A percentile compares a stretch with the other conserved stretches of the same genome.
These are phyloP conservation scores for Abrus pulchellus DNA, from an alignment of 306 rosid genomes.

Conservation along the genomic window DNA sequence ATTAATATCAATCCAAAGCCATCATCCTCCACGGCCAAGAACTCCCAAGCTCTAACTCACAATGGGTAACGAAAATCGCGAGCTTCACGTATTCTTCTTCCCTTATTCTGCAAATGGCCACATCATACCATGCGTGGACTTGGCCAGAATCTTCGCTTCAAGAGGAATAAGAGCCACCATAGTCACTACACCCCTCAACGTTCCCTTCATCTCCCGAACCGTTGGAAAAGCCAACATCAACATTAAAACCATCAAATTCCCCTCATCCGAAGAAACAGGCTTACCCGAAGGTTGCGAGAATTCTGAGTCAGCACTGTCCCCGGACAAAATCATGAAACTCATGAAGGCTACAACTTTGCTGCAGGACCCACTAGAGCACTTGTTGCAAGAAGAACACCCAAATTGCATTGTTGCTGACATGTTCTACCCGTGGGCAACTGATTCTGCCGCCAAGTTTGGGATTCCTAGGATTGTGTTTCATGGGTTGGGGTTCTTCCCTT, in stretches of 20 bases:
- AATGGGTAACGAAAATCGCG: slow-evolving; percentile 35
- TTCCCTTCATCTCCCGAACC: slow-evolving; percentile 48
- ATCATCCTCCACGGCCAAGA: neutral
- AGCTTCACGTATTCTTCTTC: slow-evolving; percentile 47
- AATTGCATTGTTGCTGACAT: slow-evolving; percentile 60
- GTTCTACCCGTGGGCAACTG: slow-evolving; percentile 62
- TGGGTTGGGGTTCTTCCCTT: slow-evolving; percentile 60
- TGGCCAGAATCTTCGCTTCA: slow-evolving; percentile 49
- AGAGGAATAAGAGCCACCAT: slow-evolving; percentile 47
- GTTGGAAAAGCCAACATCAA: slow-evolving; percentile 39
- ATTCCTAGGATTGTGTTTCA: slow-evolving; percentile 71
- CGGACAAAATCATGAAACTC: slow-evolving; percentile 45
- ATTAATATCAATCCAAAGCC: neutral
- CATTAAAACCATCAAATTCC: slow-evolving; percentile 50
- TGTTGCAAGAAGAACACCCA: slow-evolving; percentile 53
- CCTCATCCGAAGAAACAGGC: slow-evolving; percentile 46
- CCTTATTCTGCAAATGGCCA: slow-evolving; percentile 54
- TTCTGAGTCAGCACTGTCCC: slow-evolving; percentile 25
- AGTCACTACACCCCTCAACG: slow-evolving; percentile 48
- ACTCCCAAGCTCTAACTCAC: neutral
- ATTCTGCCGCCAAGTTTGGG: slow-evolving; percentile 56
- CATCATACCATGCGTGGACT: slow-evolving; percentile 48
- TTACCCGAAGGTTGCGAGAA: slow-evolving; percentile 66
- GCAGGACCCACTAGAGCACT: slow-evolving; percentile 51
- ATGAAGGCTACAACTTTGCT: slow-evolving; percentile 50